Base-by-base conservation (phyloP, 352 stramenopile genomes). In the Phytopythium boreale region DNA sequence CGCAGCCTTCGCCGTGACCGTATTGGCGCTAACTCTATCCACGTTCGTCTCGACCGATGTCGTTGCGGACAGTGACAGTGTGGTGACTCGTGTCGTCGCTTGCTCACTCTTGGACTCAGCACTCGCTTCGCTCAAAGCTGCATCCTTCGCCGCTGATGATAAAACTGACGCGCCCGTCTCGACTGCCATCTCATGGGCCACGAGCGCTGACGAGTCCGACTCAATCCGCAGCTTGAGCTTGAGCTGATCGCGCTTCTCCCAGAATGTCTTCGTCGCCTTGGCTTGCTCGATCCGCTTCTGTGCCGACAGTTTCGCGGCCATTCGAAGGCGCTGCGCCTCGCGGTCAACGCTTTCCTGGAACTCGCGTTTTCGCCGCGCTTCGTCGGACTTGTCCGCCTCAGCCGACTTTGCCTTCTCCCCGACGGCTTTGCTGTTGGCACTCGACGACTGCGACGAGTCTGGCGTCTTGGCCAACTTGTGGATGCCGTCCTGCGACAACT, bases 271-370 rank as follows among this genome's bases (percentile, higher is more conserved):
- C 27, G 67, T 89, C n/a, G 79, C 76, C 64, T 87, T 91, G 6
- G 84, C 81, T 69, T 90, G 76, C 69, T 93, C 84, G 41, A 93
- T 77, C 3, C 84, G 72, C 61, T 93, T 92, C 50, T 89, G 80
- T 1, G 84, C 87, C 2, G 83, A 92, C 55, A 88, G 64, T 49
- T 87, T 90, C 9, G 82, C 75, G 39, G 81, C 76, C 39, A 88
- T 62, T 46, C 87, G 79, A 61, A 95, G 66, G 17, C 82, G 74
- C 52, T 90, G 71, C 5, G 79, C 81, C 64, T 93, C 82, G 4
- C 77, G 76, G 27, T 88, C 69, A 26, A 93, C 84, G n/a, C 64
- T 84, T 59, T 85, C 77, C 41, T 87, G 70, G 27, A 89, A 79
- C 46, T 90, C 76, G 49, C 76, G 74, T 44, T 71, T 82, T 4